Evolutionary conservation across 768 basidiomycete genomes (phyloP), one percentile per base, ranked within the genome.

Genomic region (Lyophyllum semitale): DNA sequence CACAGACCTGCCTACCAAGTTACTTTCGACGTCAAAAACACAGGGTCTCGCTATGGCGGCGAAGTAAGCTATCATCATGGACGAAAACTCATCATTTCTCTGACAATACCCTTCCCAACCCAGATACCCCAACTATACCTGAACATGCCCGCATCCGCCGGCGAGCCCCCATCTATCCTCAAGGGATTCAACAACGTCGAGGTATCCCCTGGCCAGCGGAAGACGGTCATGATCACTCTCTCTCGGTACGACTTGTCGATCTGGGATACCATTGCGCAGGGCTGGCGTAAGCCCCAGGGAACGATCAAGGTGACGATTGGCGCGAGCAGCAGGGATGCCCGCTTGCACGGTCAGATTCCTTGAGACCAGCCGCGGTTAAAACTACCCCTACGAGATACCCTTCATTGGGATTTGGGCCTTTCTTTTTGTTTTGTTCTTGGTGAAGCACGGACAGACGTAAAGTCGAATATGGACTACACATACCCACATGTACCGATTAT

Each of bases 121-220:
- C 59, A 89, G 84, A 83, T 86, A 43, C 84, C 89, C 9, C 91
- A 93, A 73, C 68, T 93, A 17, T 93, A 92, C 70, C 26, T 93
- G 25, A 81, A 88, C 67, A 83, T 85, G 73, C 87, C 88, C 0
- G 50, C 73, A 0, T 81, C 79, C 0, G 76, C 87, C 2, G 79
- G 78, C 33, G 88, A 91, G 64, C 91, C 91, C 2, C 90, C 90
- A 0, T 83, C 82, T 2, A 65, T 92, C 29, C 75, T 90, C 29
- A 83, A 80, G 58, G 90, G 90, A 2, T 92, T 93, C 73, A 81
- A 80, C 13, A 75, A 88, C 63, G 70, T 85, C 27, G 73, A 76
- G 8, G 59, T 89, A 0, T 47, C 62, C 2, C 77, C 84, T 1
- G 82, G 82, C 1, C 67, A 84, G 63, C 77, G 65, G 23, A 67